These are phyloP conservation scores for Candida arabinofermentans DNA, from an alignment of 805 yeast genomes.

Conservation along the genomic window DNA sequence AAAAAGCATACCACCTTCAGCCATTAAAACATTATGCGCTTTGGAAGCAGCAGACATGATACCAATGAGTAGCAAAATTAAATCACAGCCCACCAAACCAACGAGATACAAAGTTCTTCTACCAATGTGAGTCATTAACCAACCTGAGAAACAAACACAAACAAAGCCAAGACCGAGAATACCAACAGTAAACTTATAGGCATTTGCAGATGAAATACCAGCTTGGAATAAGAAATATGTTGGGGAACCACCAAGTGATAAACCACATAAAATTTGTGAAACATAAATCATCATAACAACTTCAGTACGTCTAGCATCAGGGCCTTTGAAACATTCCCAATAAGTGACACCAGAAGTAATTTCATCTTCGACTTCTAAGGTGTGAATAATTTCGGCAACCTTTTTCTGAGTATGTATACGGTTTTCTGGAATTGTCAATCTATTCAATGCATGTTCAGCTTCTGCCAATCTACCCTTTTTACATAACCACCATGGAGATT, in stretches of 20 bases:
- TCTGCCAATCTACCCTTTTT: slow-evolving; percentile 37
- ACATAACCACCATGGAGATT: slow-evolving; percentile 55
- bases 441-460: slow-evolving; percentile 32
- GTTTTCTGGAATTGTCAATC: slow-evolving; percentile 32
- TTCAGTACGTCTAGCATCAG: slow-evolving; percentile 48
- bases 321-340: slow-evolving; percentile 45
- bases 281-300: slow-evolving; percentile 48
- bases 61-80: slow-evolving; percentile 41
- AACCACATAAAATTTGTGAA: slow-evolving; percentile 58
- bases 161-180: slow-evolving; percentile 31
- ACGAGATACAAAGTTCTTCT: slow-evolving; percentile 26
- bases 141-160: slow-evolving; percentile 36
- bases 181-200: slow-evolving; percentile 26
- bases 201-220: slow-evolving; percentile 13
- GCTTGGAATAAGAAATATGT: slow-evolving; percentile 35
- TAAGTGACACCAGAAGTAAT: slow-evolving; percentile 8
- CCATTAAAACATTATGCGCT: slow-evolving; percentile 33
- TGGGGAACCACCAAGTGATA: slow-evolving; percentile 58
- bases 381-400: slow-evolving; percentile 12
- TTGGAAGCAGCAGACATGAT: slow-evolving; percentile 22
- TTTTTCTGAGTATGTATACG: slow-evolving; percentile 3
- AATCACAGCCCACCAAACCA: slow-evolving; percentile 14
- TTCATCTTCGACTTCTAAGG: slow-evolving; percentile 14
- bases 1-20: slow-evolving; percentile 4
- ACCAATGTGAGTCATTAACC: slow-evolving; percentile 35